Evolutionary conservation across 1,139 yeast genomes (phyloP), one percentile per base, ranked within the genome.

Genomic region (Candida smagusa): DNA sequence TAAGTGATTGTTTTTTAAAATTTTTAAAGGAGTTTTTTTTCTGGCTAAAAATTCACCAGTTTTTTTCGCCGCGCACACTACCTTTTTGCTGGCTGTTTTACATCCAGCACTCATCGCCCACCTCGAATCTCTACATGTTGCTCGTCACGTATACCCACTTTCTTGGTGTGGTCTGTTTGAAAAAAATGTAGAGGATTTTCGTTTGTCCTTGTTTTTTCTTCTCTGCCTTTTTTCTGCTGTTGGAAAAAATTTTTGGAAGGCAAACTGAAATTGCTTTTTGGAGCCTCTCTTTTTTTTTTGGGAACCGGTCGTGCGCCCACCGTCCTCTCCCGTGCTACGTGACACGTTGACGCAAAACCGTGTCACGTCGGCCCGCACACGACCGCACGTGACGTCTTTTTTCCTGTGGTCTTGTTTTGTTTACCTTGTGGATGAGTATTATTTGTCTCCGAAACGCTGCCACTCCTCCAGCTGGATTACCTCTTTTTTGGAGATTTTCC

Each of bases 391-490:
- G 26, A 9, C 6, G 11, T 23, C 6, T 23, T 9, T 4, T 9
- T 6, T 22, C 24, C 24, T 22, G 24, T n/a, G 26, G 26, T 9
- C 26, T 23, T 23, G 26, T 23, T 23, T 23, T 9, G 11, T n/a
- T 23, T 23, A 9, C 11, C 7, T 9, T 23, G 26, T 23, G 26
- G 26, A 23, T 23, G 26, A 23, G 26, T 23, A 23, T 23, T 27
- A 9, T 27, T 27, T 27, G 29, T 27, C 29, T 27, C 16, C 13
- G 9, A 11, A 11, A 11, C 29, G 16, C 26, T 27, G 29, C 29
- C 29, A 27, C 29, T 12, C 8, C 13, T 12, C 3, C 50, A 37
- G 58, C 46, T 9, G 83, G 82, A 46, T 28, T n/a, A 5, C 30
- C 33, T 9, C 26, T 26, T 6, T 19, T n/a, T 13, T 16, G 9